Conservation (phyloP, 192 early-diverging fungal genomes). For the Mortierella alpina region DNA sequence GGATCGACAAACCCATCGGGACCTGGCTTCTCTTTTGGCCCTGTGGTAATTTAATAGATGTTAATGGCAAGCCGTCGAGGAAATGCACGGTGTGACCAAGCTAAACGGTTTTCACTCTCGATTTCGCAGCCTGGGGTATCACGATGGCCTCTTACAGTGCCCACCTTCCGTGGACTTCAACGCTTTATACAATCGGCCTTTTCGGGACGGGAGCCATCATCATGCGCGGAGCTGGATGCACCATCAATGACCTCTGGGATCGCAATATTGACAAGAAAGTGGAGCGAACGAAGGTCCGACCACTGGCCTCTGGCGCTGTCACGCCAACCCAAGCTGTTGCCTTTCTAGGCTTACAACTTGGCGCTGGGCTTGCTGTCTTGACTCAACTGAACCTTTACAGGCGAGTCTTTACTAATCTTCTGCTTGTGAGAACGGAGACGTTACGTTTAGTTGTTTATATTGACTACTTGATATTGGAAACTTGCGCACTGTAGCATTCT, state of each 20-base stretch:
- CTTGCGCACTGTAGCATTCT: constrained; percentile 65
- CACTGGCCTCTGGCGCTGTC: constrained; percentile 84
- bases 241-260: constrained; percentile 98
- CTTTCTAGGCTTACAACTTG: constrained; percentile 84
- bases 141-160: constrained; percentile 73
- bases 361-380: constrained; percentile 84
- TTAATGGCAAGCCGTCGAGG: no score
- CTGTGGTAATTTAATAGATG: constrained; percentile 70
- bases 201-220: constrained; percentile 89
- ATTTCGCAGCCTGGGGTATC: constrained; percentile 76
- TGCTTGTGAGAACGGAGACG: neutral
- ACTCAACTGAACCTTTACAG: constrained; percentile 92
- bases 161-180: constrained; percentile 61
- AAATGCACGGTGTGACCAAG: neutral
- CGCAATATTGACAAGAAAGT: constrained; percentile 88
- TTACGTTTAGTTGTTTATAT: neutral
- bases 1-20: constrained; percentile 92
- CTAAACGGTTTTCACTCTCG: constrained; percentile 7
- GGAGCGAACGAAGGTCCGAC: constrained; percentile 82
- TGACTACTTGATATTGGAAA: neutral
- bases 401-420: constrained; percentile 32
- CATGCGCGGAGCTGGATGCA: constrained; percentile 97
- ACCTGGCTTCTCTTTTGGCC: constrained; percentile 94
- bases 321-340: constrained; percentile 73
- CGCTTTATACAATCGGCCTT: constrained; percentile 75